Evolutionary conservation across 768 basidiomycete species (phyloP).

Genomic region (Boletus rubroflammeus): DNA sequence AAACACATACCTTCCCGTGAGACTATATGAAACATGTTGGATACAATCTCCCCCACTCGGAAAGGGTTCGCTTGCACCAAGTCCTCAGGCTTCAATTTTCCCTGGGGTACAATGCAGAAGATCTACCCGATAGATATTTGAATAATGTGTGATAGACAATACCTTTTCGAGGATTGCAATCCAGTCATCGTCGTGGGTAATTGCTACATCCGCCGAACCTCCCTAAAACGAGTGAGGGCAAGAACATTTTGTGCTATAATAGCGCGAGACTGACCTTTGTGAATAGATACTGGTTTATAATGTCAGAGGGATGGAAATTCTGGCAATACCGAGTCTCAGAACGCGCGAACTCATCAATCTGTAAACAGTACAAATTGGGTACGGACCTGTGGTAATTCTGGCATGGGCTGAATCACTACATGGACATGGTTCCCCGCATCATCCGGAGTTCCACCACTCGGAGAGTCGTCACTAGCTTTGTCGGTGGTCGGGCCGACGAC

Average conservation of each 20-base stretch:
- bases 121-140: background rate
- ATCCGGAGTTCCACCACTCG: background rate
- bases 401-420: background rate
- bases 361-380: background rate
- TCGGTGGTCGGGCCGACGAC: background rate
- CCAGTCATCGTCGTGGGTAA: background rate
- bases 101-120: background rate
- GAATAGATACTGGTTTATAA: background rate
- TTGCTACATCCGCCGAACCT: background rate
- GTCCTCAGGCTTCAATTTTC: background rate
- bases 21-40: background rate
- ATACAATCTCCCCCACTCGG: background rate
- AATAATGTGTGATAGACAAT: background rate
- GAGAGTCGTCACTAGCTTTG: no score
- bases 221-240: background rate
- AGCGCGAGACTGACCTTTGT: background rate
- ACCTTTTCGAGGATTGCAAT: background rate
- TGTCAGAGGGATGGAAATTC: background rate
- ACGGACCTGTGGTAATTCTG: background rate
- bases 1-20: background rate
- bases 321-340: background rate
- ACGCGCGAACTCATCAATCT: background rate
- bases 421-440: background rate
- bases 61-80: background rate
- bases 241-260: background rate